These are phyloP conservation scores for Syzygium grande DNA, from an alignment of 345 rosid species.

Conservation along the genomic window DNA sequence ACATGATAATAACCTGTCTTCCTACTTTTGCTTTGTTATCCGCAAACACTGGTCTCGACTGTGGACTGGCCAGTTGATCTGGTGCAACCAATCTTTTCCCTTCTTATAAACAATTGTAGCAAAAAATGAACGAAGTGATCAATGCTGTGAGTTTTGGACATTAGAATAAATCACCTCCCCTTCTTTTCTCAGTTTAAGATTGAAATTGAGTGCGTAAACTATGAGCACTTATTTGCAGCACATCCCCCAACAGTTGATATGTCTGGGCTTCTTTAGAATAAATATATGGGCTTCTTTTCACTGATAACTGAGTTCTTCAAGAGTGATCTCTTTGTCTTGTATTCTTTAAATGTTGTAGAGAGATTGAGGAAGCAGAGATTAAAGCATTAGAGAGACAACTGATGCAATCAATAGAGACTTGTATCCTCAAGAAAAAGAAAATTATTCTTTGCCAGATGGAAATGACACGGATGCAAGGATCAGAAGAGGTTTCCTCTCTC, in stretches of 20 bases:
- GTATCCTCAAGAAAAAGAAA: conserved; percentile 84
- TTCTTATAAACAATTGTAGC: background rate
- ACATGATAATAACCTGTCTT: background rate
- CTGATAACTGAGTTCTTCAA: background rate
- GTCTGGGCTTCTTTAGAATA: background rate
- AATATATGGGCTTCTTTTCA: background rate
- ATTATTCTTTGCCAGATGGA: conserved; percentile 80
- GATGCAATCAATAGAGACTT: conserved; percentile 94
- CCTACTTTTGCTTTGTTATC: background rate
- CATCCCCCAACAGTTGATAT: background rate
- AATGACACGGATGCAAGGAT: conserved; percentile 82
- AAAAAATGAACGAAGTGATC: background rate
- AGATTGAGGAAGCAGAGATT: conserved; percentile 87
- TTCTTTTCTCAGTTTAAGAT: background rate
- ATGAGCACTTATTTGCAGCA: background rate
- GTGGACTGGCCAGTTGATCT: background rate
- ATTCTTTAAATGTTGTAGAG: conserved; percentile 31
- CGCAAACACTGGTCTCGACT: background rate
- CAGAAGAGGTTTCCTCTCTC: conserved; percentile 56
- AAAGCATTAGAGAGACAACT: conserved; percentile 86
- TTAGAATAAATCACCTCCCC: background rate
- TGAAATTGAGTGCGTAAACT: background rate
- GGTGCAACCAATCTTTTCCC: background rate
- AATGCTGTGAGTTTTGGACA: background rate
- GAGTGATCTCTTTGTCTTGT: background rate